phyloP scores from a whole-genome alignment of 495 filamentous ascomycete genomes.

The Astrothelium subdiscretum region DNA sequence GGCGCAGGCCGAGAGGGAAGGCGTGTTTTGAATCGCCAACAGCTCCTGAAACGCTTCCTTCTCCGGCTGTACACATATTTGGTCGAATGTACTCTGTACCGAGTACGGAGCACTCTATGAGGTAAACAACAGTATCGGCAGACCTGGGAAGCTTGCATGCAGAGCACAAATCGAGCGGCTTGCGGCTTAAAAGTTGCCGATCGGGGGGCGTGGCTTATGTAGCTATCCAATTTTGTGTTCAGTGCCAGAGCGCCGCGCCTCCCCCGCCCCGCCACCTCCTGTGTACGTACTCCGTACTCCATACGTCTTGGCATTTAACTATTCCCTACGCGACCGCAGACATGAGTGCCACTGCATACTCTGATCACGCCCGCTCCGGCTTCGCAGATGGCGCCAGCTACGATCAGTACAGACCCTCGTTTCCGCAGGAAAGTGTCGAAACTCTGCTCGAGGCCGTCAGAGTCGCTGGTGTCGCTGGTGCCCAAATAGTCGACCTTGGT shows the following conservation, averaged over 20 bases:
- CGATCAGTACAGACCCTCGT: conserved; percentile 51
- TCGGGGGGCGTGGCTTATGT: neutral
- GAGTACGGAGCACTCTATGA: neutral
- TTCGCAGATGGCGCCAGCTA: conserved; percentile 47
- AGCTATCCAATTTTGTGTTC: neutral
- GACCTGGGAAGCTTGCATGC: neutral
- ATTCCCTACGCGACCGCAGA: neutral
- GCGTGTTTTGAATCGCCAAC: neutral
- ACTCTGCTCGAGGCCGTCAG: conserved; percentile 38
- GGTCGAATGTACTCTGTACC: neutral
- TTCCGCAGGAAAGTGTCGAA: conserved; percentile 42
- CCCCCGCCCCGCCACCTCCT: neutral
- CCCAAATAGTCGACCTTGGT: conserved; percentile 48
- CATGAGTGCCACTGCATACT: conserved; percentile 6
- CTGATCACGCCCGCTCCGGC: conserved; percentile 26
- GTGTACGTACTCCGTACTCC: neutral
- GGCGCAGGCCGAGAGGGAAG: neutral
- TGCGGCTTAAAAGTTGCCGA: neutral
- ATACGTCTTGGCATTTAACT: neutral
- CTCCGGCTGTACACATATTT: neutral
- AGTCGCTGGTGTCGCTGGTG: conserved; percentile 30
- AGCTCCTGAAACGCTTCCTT: neutral
- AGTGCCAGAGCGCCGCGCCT: no score
- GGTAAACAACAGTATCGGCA: neutral
- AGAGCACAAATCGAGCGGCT: no score